Evolutionary conservation across 345 rosid species (phyloP).

Genomic region (Euphorbia peplus): DNA sequence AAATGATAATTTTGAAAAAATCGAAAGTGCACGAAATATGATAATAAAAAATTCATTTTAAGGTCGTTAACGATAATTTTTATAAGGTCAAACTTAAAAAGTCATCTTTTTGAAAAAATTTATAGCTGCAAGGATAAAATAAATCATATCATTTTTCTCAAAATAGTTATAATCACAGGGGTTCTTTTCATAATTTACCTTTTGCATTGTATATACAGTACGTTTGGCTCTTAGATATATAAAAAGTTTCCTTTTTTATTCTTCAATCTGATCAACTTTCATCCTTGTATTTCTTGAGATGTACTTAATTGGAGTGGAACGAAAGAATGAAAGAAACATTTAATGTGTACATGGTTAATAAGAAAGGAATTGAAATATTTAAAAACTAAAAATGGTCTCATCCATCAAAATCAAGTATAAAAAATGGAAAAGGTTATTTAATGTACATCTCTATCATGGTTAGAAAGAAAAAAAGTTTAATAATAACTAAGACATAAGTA

Average conservation of each 20-base stretch:
- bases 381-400: background rate
- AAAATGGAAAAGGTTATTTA: background rate
- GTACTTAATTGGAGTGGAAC: background rate
- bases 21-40: no score
- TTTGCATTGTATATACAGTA: no score
- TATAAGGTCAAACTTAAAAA: no score
- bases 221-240: no score
- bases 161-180: no score
- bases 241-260: background rate
- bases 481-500: background rate
- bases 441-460: constrained; percentile 8
- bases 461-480: background rate
- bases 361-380: background rate
- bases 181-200: no score
- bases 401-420: background rate
- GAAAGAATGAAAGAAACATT: background rate
- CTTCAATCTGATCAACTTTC: background rate
- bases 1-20: no score
- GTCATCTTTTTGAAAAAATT: no score
- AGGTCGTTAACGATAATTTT: no score
- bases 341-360: background rate
- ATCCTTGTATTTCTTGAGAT: background rate
- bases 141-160: no score
- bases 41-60: no score
- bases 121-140: no score